phyloP scores from a whole-genome alignment of 2,329 filamentous ascomycete genomes.

The Aspergillus latus region DNA sequence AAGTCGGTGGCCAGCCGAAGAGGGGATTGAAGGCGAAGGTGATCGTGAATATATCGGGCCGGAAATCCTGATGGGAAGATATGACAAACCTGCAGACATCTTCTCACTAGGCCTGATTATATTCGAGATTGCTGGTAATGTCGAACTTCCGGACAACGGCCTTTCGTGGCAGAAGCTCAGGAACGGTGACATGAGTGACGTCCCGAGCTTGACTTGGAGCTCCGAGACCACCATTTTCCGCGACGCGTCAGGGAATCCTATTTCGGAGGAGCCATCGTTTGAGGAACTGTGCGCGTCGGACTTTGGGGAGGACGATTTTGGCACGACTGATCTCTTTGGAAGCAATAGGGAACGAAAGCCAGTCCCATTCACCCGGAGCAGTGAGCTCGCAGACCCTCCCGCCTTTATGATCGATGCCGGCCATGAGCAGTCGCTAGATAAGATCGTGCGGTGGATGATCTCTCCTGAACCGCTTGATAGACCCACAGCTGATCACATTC shows the following conservation, averaged over 20 bases:
- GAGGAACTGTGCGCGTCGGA: slow-evolving; percentile 47
- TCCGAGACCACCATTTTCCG: slow-evolving; percentile 68
- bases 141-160: slow-evolving; percentile 90
- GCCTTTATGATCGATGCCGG: slow-evolving; percentile 78
- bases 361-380: slow-evolving; percentile 42
- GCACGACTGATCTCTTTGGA: slow-evolving; percentile 37
- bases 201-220: slow-evolving; percentile 84
- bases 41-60: slow-evolving; percentile 96
- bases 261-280: slow-evolving; percentile 49
- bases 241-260: slow-evolving; percentile 70
- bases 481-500: slow-evolving; percentile 71
- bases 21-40: slow-evolving; percentile 82
- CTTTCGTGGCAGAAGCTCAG: slow-evolving; percentile 86
- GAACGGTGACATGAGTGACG: slow-evolving; percentile 82
- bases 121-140: slow-evolving; percentile 91
- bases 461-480: slow-evolving; percentile 69
- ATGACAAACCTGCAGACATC: slow-evolving; percentile 87
- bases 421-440: slow-evolving; percentile 75
- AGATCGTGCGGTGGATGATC: slow-evolving; percentile 85
- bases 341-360: slow-evolving; percentile 26
- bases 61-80: slow-evolving; percentile 82
- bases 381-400: slow-evolving; percentile 69
- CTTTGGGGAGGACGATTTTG: slow-evolving; percentile 46
- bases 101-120: slow-evolving; percentile 94
- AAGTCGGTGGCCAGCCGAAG: slow-evolving; percentile 71